Base-by-base conservation (phyloP, 441 rosid species). In the Capsella rubella region DNA sequence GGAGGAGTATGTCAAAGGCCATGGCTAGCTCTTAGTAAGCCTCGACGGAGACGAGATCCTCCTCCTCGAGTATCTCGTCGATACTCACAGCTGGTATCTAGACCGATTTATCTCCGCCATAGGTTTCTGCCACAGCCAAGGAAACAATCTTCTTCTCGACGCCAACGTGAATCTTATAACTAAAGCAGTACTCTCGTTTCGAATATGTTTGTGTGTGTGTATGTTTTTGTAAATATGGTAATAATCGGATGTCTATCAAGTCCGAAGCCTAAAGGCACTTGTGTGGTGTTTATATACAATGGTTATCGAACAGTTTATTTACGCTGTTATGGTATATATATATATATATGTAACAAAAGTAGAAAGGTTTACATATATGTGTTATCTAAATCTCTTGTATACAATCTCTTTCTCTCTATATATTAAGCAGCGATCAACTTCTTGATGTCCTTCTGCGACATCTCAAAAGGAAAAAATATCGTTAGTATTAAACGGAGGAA, bases 391-490 rank as follows among this genome's bases (percentile, higher is more conserved):
- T 46, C 34, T 64, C 5, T 64, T 42, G 25, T 73, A 63, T 63
- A 64, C 67, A 71, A 49, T 49, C 50, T 49, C 42, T 39, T 29
- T 71, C 25, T 18, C 8, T 21, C 0, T 16, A 8, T 3, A 4
- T 1, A 21, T 67, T 21, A 74, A 25, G 73, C 73, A 12, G 54
- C 72, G 49, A 74, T 39, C 68, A 74, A 60, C 56, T 67, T 75
- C 63, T 51, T 29, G 62, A 75, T 75, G 57, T 75, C 69, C 28
- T 74, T 74, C 78, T 75, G 68, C 57, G 43, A 58, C 52, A 67
- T 58, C 43, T 6, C 42, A 8, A 4, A 40, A 50, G 25, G 25
- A 21, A 42, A 32, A 51, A 51, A 16, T 15, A 8, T 11, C 39
- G 34, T 56, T 65, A 39, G 58, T 27, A 49, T 3, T 37, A 11